phyloP scores from a whole-genome alignment of 192 early-diverging fungal species.

The Coemansia sp. region DNA sequence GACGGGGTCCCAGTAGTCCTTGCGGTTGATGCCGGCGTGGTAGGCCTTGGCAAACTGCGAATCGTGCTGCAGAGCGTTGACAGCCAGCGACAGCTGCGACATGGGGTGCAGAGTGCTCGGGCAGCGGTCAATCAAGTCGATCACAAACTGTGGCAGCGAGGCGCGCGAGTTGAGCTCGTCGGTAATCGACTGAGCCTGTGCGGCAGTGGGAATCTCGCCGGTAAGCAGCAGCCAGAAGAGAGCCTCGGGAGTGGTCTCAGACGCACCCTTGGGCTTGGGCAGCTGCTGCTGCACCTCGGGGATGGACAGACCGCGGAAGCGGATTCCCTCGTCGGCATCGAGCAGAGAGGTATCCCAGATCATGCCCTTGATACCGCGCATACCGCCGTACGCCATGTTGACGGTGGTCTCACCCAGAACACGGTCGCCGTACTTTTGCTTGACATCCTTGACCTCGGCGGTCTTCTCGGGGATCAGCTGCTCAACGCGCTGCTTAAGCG shows the following conservation, averaged over 20 bases:
- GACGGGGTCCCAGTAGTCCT: constrained; percentile 94
- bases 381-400: constrained; percentile 97
- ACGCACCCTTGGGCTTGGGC: constrained; percentile 82
- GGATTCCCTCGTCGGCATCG: constrained; percentile 97
- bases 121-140: constrained; percentile 98
- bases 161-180: constrained; percentile 96
- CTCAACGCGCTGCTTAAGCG: constrained; percentile 88
- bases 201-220: constrained; percentile 91
- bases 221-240: constrained; percentile 99
- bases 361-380: constrained; percentile 99
- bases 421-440: constrained; percentile 87
- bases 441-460: constrained; percentile 93
- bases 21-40: constrained; percentile 86
- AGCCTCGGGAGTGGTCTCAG: constrained; percentile 95
- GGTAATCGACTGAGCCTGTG: constrained; percentile 89
- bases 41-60: constrained; percentile 97
- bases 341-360: constrained; percentile 98
- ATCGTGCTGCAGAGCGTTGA: constrained; percentile 98
- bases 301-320: constrained; percentile 95
- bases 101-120: constrained; percentile 99
- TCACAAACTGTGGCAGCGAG: constrained; percentile 89
- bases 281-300: constrained; percentile 94
- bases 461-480: constrained; percentile 95
- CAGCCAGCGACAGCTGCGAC: constrained; percentile 96
- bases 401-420: constrained; percentile 94